Percentiles rank a stretch among this genome's conserved stretches.
Evolutionary conservation across 2,329 filamentous ascomycete species (phyloP).

Genomic region (Didymella segeticola): DNA sequence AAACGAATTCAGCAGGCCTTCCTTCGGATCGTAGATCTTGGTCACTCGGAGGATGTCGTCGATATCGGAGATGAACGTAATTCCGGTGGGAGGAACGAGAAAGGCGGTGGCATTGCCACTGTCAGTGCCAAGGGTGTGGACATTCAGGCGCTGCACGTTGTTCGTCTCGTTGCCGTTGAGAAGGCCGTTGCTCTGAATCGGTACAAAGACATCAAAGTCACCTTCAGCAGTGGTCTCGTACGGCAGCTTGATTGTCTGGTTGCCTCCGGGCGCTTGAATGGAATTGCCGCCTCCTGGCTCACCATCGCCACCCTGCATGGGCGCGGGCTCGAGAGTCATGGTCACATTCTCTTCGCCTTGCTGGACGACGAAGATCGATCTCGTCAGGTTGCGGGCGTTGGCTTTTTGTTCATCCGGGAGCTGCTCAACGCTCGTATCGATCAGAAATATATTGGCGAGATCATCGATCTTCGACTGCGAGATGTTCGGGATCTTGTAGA

Average conservation of each 20-base stretch:
- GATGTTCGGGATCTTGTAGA: slow-evolving; percentile 80
- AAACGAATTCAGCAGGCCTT: slow-evolving; percentile 79
- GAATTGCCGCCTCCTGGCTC: slow-evolving; percentile 58
- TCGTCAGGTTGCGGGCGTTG: slow-evolving; percentile 76
- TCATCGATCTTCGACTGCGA: slow-evolving; percentile 69
- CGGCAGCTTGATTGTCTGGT: slow-evolving; percentile 68
- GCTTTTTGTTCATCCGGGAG: slow-evolving; percentile 66
- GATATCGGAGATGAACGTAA: slow-evolving; percentile 78
- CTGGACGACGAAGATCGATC: slow-evolving; percentile 77
- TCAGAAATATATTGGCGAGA: slow-evolving; percentile 73
- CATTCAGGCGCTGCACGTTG: slow-evolving; percentile 70
- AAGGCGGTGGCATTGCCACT: slow-evolving; percentile 79
- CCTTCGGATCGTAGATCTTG: slow-evolving; percentile 77
- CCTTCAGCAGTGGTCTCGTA: slow-evolving; percentile 71
- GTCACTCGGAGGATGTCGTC: slow-evolving; percentile 83
- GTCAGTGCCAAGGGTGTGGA: slow-evolving; percentile 69
- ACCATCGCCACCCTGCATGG: slow-evolving; percentile 61
- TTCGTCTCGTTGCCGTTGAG: slow-evolving; percentile 69
- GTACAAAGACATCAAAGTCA: slow-evolving; percentile 76
- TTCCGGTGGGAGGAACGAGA: slow-evolving; percentile 71
- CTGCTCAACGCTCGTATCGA: slow-evolving; percentile 67
- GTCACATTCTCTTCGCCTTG: slow-evolving; percentile 69
- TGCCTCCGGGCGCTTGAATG: slow-evolving; percentile 63
- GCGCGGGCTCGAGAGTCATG: slow-evolving; percentile 67
- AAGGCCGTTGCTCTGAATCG: slow-evolving; percentile 63